Base-by-base conservation (phyloP, 2,329 filamentous ascomycete species). In the Pleurostoma richardsiae region DNA sequence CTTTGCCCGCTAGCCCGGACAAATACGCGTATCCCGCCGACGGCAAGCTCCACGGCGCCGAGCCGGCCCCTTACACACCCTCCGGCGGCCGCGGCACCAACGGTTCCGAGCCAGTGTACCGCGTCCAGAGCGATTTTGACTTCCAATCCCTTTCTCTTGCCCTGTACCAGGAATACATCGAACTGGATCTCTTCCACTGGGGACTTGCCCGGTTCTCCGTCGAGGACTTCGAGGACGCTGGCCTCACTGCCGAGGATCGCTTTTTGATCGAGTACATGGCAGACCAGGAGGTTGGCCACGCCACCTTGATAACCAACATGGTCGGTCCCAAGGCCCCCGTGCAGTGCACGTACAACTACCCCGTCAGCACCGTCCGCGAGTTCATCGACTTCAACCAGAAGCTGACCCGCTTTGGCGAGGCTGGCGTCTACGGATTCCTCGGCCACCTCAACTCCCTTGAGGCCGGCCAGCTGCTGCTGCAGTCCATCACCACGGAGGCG, bases 361-460 rank as follows among this genome's bases (percentile, higher is more conserved):
- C 88, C 1, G 88, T 82, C 60, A 79, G 70, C 46, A 90, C 80
- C 30, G 82, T 92, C 1, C 79, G 75, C 45, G 88, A 94, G 64
- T 92, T 82, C 59, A 73, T 94, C 57, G 88, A 94, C 70, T 94
- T 94, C 69, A 84, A 80, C 65, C 87, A 92, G 68, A 90, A 90
- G 66, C 68, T 94, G n/a, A 94, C 89, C 1, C 83, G 87, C 31
- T 90, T 79, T 65, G 88, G 88, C 42, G 88, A 94, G 63, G 79
- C 84, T 8, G 86, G 88, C 41, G 87, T 91, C 2, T 90, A 88
- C 68, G 88, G 88, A 1, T 94, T 92, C 70, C 71, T 91, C 52
- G 77, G 82, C 43, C 88, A 94, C 59, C 74, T 94, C 41, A 81
- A 92, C 64, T 84, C 85, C 0, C 83, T 86, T 4, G 85, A 88